These are phyloP conservation scores for Loxodes magnus DNA, from an alignment of 73 alveolate species.

Conservation along the genomic window DNA sequence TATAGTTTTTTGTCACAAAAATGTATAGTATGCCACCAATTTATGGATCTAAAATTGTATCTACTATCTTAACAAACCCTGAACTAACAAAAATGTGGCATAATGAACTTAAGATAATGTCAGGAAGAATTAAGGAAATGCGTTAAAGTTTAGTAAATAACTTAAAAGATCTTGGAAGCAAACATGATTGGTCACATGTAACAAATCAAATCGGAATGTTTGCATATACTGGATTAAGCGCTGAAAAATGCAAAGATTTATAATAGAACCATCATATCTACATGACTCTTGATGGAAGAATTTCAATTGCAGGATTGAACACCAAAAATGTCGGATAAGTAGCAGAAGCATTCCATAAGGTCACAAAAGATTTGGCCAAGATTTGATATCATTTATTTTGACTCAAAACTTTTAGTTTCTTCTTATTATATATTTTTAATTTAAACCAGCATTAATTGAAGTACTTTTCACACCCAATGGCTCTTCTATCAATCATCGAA, in stretches of 20 bases:
- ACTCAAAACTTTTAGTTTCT: no score
- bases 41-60: slow-evolving; percentile 56
- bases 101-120: slow-evolving; percentile 42
- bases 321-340: slow-evolving; percentile 53
- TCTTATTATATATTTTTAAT: no score
- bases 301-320: slow-evolving; percentile 60
- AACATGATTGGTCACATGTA: slow-evolving; percentile 51
- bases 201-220: slow-evolving; percentile 66
- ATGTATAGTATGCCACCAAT: slow-evolving; percentile 68
- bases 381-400: no score
- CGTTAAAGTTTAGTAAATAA: slow-evolving; percentile 33
- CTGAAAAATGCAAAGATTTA: slow-evolving; percentile 46
- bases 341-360: slow-evolving; percentile 74
- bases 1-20: slow-evolving; percentile 48
- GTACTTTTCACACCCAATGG: no score
- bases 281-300: slow-evolving; percentile 44
- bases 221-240: slow-evolving; percentile 66
- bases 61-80: slow-evolving; percentile 49
- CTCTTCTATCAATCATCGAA: no score
- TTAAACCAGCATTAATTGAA: no score
- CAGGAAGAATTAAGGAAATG: slow-evolving; percentile 51
- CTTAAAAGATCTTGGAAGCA: slow-evolving; percentile 26
- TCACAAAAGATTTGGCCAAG: slow-evolving; percentile 15
- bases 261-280: slow-evolving; percentile 44
- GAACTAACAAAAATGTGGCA: slow-evolving; percentile 51